phyloP scores from a whole-genome alignment of 2,329 filamentous ascomycete species.

The Triangularia setosa region DNA sequence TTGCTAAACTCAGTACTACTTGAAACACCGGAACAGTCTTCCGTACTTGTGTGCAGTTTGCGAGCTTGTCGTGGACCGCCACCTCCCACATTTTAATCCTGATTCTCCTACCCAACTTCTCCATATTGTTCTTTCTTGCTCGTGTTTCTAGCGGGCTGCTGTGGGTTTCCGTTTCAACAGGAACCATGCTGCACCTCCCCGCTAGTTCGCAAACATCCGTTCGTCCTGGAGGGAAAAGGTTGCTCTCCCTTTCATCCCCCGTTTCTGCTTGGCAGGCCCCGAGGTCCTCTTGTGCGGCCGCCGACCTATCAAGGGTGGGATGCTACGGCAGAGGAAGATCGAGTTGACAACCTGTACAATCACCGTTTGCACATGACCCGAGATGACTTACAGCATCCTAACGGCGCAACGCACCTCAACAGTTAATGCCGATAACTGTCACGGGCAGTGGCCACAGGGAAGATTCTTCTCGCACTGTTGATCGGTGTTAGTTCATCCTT shows the following conservation, averaged over 20 bases:
- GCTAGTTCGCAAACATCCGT: not conserved
- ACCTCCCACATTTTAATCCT: not conserved
- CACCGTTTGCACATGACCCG: slow-evolving; percentile 1
- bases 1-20: not conserved
- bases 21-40: not conserved
- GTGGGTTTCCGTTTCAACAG: not conserved
- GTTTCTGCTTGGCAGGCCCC: not conserved
- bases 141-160: not conserved
- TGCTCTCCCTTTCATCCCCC: not conserved
- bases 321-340: slow-evolving; percentile 5
- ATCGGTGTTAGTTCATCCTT: not conserved
- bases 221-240: not conserved
- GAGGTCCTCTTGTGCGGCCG: not conserved
- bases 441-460: not conserved
- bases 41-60: not conserved
- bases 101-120: not conserved
- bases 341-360: slow-evolving; percentile 2
- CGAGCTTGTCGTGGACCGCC: not conserved
- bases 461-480: not conserved
- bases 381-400: slow-evolving; percentile 10
- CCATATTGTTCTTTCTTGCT: not conserved
- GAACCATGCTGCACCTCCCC: not conserved
- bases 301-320: not conserved
- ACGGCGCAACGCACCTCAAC: not conserved
- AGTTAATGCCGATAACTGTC: slow-evolving; percentile 8